Evolutionary conservation across 2,329 filamentous ascomycete genomes (phyloP).

Genomic region (Diaporthe helianthi): DNA sequence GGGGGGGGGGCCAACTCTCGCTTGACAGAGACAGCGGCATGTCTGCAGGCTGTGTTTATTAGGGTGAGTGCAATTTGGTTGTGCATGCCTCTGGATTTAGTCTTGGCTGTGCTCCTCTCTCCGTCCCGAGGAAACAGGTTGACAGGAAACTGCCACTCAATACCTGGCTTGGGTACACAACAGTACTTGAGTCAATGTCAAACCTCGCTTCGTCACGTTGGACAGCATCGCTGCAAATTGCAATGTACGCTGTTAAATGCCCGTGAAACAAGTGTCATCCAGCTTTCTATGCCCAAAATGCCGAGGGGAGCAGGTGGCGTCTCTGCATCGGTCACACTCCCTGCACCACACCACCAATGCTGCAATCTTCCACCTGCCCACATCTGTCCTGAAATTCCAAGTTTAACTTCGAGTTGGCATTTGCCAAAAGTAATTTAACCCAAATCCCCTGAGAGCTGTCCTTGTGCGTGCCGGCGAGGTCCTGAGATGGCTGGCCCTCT

Average conservation of each 20-base stretch:
- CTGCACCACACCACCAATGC: neutral
- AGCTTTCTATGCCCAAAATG: neutral
- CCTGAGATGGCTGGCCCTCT: neutral
- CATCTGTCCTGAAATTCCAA: too few species aligned
- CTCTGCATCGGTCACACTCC: neutral
- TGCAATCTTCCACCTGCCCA: neutral
- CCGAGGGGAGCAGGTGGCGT: neutral
- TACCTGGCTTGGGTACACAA: neutral
- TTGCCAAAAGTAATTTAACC: too few species aligned
- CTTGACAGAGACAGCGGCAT: neutral
- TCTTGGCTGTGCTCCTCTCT: neutral
- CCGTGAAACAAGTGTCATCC: neutral
- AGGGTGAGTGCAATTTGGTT: neutral
- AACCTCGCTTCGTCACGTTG: conserved; percentile 6
- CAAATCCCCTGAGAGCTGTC: neutral
- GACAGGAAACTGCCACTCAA: neutral
- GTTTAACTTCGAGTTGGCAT: neutral
- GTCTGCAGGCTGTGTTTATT: neutral
- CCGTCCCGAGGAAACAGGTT: too few species aligned
- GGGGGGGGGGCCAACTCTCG: too few species aligned
- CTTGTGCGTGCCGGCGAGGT: neutral
- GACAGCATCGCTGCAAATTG: conserved; percentile 17
- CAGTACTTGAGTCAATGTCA: neutral
- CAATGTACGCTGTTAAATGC: neutral
- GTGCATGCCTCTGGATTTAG: neutral